Base-by-base conservation (phyloP, 352 stramenopile genomes). In the Elongisporangium undulatum region DNA sequence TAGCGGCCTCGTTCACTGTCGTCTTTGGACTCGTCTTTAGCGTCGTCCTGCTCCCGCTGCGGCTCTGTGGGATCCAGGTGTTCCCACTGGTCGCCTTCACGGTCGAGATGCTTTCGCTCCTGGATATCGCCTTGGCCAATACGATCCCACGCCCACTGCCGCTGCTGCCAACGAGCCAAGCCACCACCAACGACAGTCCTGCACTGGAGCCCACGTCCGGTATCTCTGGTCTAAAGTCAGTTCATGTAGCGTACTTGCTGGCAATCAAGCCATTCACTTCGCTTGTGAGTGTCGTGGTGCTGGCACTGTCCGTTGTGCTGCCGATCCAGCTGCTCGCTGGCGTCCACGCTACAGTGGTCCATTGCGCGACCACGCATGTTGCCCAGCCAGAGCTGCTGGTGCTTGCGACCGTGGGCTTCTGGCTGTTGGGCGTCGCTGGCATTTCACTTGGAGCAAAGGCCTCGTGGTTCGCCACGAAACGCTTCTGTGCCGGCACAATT, bases 81-180 rank as follows among this genome's bases (percentile, higher is more conserved):
- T 85, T 90, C 67, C 74, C 69, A 22, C 59, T 83, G 26, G 57
- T 86, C 57, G 65, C 85, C 49, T 76, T 67, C 48, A 53, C 85
- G n/a, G 74, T 87, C 17, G 68, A 68, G 7, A 72, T 80, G 34
- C 64, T 90, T 41, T 72, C 80, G 1, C 69, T 83, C 50, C 61
- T 86, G 57, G 80, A 90, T 49, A 75, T 86, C 22, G 61, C 58
- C 24, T 68, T 90, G 49, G 71, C 70, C 69, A 90, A 90, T 72
- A 41, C 29, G 29, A 41, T 41, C 29, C 29, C 29, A 41, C 29
- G 29, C 9, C 29, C 8, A 13, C 2, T 41, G 29, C 29, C 29
- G 29, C 29, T 41, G 29, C 29, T 41, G 29, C 29, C 29, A 9
- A 15, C 29, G 8, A 41, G 29, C 8, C 29, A 41, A 41, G 13